A percentile compares a stretch with the other conserved stretches of the same genome.
Conservation (phyloP, 345 rosid species). For the Eucalyptus globulus region DNA sequence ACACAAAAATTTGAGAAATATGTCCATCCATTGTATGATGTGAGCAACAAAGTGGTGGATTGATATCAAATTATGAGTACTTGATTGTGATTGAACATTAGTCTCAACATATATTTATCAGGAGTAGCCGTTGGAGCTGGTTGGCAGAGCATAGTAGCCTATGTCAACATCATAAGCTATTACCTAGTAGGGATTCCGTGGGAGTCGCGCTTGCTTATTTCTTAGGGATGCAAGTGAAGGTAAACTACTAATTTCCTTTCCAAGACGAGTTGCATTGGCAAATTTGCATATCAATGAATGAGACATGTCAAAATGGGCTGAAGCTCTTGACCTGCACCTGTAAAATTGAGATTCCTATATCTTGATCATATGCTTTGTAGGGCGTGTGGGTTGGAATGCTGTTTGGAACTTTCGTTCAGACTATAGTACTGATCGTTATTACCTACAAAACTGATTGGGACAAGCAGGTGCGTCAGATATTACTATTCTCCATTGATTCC, state of each 20-base stretch:
- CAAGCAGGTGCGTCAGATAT: slow-evolving; percentile 28
- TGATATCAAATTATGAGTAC: neutral
- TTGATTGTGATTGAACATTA: neutral
- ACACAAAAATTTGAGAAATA: neutral
- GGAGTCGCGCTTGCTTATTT: slow-evolving; percentile 57
- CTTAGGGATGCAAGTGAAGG: slow-evolving; percentile 41
- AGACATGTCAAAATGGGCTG: neutral
- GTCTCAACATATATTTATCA: neutral
- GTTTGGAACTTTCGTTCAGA: slow-evolving; percentile 55
- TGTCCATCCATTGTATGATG: neutral
- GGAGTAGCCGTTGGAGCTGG: slow-evolving; percentile 82
- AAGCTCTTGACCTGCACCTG: neutral
- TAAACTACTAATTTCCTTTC: neutral
- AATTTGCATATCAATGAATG: neutral
- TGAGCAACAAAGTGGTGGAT: neutral
- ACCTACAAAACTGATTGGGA: slow-evolving; percentile 75
- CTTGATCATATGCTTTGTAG: slow-evolving; percentile 4
- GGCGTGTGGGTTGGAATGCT: slow-evolving; percentile 87
- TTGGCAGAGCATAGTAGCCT: slow-evolving; percentile 74
- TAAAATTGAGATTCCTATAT: neutral
- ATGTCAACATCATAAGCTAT: slow-evolving; percentile 59
- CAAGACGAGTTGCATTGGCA: neutral
- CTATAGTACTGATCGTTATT: slow-evolving; percentile 33
- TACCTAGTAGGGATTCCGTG: slow-evolving; percentile 47
- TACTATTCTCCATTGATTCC: neutral